Evolutionary conservation across 2,329 filamentous ascomycete genomes (phyloP).

Genomic region (Fusarium devonianum): DNA sequence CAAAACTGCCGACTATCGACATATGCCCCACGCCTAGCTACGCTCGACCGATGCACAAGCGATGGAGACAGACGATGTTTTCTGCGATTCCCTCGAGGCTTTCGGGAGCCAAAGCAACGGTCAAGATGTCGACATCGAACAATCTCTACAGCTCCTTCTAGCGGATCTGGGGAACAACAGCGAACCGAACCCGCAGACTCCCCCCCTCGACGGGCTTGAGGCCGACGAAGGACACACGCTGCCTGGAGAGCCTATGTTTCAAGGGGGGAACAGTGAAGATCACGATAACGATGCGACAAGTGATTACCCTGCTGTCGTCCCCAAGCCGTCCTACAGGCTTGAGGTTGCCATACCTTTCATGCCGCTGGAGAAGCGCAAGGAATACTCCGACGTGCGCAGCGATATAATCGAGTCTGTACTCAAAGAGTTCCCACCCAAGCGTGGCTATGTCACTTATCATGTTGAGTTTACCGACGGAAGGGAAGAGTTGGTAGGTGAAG

Average conservation of each 20-base stretch:
- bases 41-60: constrained; percentile 6
- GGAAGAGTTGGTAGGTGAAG: constrained; percentile 52
- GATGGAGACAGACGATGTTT: constrained; percentile 27
- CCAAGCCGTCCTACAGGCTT: constrained; percentile 24
- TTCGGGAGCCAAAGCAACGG: not conserved
- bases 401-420: constrained; percentile 49
- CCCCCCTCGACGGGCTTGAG: not conserved
- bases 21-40: constrained; percentile 3
- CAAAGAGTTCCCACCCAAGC: constrained; percentile 39
- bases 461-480: constrained; percentile 58
- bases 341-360: constrained; percentile 45
- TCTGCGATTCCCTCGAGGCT: constrained; percentile 12
- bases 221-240: not conserved
- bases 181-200: not conserved
- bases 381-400: constrained; percentile 47
- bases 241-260: not conserved
- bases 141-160: constrained; percentile 13
- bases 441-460: constrained; percentile 42
- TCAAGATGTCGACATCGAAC: constrained; percentile 12
- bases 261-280: not conserved
- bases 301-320: not conserved
- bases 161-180: constrained; percentile 4
- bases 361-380: constrained; percentile 32
- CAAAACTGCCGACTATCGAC: not conserved
- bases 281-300: not conserved